These are phyloP conservation scores for Pichia nakasei DNA, from an alignment of 805 yeast species.

Conservation along the genomic window DNA sequence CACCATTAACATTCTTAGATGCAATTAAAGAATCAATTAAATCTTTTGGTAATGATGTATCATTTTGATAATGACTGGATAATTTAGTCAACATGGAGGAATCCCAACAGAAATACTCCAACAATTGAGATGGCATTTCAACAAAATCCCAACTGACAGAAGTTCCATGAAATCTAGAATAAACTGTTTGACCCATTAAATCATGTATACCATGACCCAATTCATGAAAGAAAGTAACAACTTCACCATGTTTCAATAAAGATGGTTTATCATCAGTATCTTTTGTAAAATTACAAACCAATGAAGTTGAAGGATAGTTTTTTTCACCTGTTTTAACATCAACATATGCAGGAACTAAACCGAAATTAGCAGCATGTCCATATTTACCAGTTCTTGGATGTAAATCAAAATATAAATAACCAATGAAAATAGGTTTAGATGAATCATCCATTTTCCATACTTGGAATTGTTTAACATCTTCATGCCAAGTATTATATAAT, in stretches of 20 bases:
- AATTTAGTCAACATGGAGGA: conserved; percentile 46
- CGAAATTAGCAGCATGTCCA: conserved; percentile 84
- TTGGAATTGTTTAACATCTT: conserved; percentile 64
- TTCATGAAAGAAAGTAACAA: conserved; percentile 81
- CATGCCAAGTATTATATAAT: conserved; percentile 54
- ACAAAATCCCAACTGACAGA: conserved; percentile 79
- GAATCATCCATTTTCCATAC: conserved; percentile 56
- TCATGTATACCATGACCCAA: conserved; percentile 86
- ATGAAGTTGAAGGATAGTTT: conserved; percentile 60
- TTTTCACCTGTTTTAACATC: conserved; percentile 38
- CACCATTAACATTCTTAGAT: conserved; percentile 72
- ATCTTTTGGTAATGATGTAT: conserved; percentile 48
- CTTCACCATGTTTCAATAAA: conserved; percentile 67
- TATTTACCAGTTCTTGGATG: conserved; percentile 84
- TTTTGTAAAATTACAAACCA: conserved; percentile 79
- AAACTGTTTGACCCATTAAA: conserved; percentile 55
- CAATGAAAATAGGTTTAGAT: conserved; percentile 50
- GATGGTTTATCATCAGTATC: conserved; percentile 65
- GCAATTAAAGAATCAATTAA: conserved; percentile 49
- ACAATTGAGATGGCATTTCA: conserved; percentile 85
- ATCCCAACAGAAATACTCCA: conserved; percentile 86
- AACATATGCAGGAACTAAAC: conserved; percentile 49
- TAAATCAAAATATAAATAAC: conserved; percentile 72
- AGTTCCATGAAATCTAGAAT: conserved; percentile 67
- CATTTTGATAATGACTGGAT: conserved; percentile 54